These are phyloP conservation scores for Neonectria neomacrospora DNA, from an alignment of 2,329 filamentous ascomycete genomes.

Conservation along the genomic window DNA sequence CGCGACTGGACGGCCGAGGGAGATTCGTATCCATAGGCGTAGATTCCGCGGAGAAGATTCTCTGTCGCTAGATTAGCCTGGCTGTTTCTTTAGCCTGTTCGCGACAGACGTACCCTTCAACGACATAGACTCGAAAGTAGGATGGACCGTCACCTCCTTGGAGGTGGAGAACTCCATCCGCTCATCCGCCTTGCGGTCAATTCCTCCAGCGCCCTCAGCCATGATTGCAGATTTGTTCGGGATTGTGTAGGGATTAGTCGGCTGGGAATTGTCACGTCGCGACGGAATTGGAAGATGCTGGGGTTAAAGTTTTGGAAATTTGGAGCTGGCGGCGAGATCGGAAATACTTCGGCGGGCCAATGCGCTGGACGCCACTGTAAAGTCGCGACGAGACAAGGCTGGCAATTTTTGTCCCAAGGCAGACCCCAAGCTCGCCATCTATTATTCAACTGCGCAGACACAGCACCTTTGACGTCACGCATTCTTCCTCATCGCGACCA, in stretches of 20 bases:
- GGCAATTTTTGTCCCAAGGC: conserved; percentile 41
- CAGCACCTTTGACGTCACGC: conserved; percentile 3
- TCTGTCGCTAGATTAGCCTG: conserved; percentile 60
- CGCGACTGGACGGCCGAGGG: conserved; percentile 97
- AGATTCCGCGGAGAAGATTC: conserved; percentile 95
- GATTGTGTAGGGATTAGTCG: not conserved
- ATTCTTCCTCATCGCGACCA: not conserved
- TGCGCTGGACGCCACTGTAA: conserved; percentile 39
- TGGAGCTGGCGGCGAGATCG: conserved; percentile 36
- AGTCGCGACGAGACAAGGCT: conserved; percentile 45
- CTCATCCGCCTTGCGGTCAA: conserved; percentile 94
- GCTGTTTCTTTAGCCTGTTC: not conserved
- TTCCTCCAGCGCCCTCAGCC: conserved; percentile 80
- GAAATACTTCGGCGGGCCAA: conserved; percentile 46
- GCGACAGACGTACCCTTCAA: conserved; percentile 72
- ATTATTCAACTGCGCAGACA: not conserved
- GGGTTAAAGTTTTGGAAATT: conserved; percentile 46
- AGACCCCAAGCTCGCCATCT: conserved; percentile 11
- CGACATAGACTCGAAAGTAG: conserved; percentile 95
- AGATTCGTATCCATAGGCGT: conserved; percentile 98
- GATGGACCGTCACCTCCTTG: conserved; percentile 95
- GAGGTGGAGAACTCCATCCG: conserved; percentile 98
- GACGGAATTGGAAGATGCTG: conserved; percentile 27
- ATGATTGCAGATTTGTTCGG: conserved; percentile 63
- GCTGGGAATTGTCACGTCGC: conserved; percentile 24